Evolutionary conservation across 441 rosid genomes (phyloP), one percentile per base, ranked within the genome.

Genomic region (Syzygium syzygioides): DNA sequence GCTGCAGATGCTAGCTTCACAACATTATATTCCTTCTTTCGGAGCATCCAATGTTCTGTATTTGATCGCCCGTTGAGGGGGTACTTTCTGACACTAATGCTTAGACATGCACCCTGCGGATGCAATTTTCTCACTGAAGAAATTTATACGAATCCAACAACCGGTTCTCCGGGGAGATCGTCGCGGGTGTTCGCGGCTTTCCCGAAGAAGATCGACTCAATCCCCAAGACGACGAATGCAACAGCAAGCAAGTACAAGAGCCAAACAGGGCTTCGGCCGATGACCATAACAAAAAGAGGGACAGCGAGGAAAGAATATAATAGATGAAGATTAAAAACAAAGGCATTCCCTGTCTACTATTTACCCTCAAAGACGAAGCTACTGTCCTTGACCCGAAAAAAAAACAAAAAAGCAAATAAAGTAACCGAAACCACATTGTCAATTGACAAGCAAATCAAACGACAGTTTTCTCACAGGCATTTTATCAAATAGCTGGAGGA

Each of bases 101-200:
- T 55, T 55, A 55, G 10, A 62, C 7, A 14, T 7, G 34, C 68
- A 28, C 68, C 18, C 68, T 14, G 34, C 19, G 15, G 17, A 62
- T 14, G 34, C 34, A 62, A 6, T 12, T 62, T 62, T 62, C 71
- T 62, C 71, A 62, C n/a, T 62, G 34, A 62, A 56, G 59, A 62
- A 62, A 62, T n/a, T 62, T 62, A 19, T 62, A 19, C 34, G 3
- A 62, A 34, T 62, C 18, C 55, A 6, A 14, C 18, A 54, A 54
- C 18, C 55, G 18, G 18, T 15, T 54, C 55, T 54, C 18, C 55
- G 18, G 2, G 55, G 55, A 14, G 55, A 54, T 54, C 19, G 19
- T 15, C 86, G 28, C 94, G 55, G 96, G 97, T 96, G n/a, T 90
- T 97, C 14, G 97, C 97, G 1, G 97, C 94, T 11, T 91, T 95